Percentiles rank a stretch among this genome's conserved stretches.
phyloP scores from a whole-genome alignment of 371 early-diverging fungal species.

The Mucor velutinosus region DNA sequence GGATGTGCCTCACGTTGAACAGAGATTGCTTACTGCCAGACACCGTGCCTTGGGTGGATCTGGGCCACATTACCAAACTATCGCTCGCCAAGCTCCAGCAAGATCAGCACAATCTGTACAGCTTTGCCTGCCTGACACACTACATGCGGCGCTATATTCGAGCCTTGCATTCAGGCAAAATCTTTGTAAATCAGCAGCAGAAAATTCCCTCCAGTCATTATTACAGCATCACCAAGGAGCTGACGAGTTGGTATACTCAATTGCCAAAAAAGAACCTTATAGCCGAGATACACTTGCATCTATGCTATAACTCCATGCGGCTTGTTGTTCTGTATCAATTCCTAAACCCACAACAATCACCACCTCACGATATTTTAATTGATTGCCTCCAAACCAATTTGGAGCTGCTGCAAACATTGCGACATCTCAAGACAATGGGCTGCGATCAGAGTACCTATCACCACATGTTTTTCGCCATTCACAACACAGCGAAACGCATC shows the following conservation, averaged over 20 bases:
- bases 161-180: slow-evolving; percentile 24
- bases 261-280: slow-evolving; percentile 11
- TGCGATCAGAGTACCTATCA: slow-evolving; percentile 58
- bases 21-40: slow-evolving; percentile 42
- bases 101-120: slow-evolving; percentile 10
- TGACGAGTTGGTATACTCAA: slow-evolving; percentile 31
- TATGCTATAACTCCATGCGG: slow-evolving; percentile 49
- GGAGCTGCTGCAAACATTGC: slow-evolving; percentile 32
- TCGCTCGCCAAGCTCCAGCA: neutral
- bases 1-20: slow-evolving; percentile 44
- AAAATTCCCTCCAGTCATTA: slow-evolving; percentile 32
- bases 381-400: slow-evolving; percentile 43
- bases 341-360: slow-evolving; percentile 21
- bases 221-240: slow-evolving; percentile 28
- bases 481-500: slow-evolving; percentile 41
- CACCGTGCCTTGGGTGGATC: slow-evolving; percentile 20
- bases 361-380: slow-evolving; percentile 30
- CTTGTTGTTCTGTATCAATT: slow-evolving; percentile 47
- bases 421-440: slow-evolving; percentile 31
- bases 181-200: slow-evolving; percentile 16
- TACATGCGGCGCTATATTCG: slow-evolving; percentile 49
- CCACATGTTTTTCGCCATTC: slow-evolving; percentile 54
- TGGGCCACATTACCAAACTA: neutral
- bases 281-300: slow-evolving; percentile 34
- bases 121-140: slow-evolving; percentile 32